phyloP scores from a whole-genome alignment of 1,139 yeast species.

The Eremothecium coryli region DNA sequence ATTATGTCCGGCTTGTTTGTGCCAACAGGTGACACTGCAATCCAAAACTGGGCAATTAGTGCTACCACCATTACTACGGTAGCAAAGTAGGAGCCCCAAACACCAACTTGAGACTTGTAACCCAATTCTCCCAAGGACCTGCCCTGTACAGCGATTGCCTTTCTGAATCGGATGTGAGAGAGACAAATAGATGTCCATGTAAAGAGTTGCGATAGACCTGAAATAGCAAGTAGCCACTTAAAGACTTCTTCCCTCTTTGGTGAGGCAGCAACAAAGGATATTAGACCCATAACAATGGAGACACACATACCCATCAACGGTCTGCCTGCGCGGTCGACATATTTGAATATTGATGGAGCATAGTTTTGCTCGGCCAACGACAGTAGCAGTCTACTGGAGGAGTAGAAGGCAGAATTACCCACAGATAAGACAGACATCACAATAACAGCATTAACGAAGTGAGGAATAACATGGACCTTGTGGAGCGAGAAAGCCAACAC shows the following conservation, averaged over 20 bases:
- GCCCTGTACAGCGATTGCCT: constrained; percentile 45
- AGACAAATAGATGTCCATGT: constrained; percentile 53
- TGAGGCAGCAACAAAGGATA: constrained; percentile 49
- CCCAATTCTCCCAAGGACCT: constrained; percentile 42
- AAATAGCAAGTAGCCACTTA: constrained; percentile 51
- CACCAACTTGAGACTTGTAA: constrained; percentile 43
- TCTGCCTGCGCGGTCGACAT: constrained; percentile 52
- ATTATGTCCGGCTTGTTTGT: constrained; percentile 34
- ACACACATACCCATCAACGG: constrained; percentile 45
- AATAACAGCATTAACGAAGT: constrained; percentile 43
- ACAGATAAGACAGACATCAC: constrained; percentile 42
- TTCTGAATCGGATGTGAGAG: constrained; percentile 50
- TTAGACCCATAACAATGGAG: constrained; percentile 42
- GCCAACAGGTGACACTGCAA: constrained; percentile 57
- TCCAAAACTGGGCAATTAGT: constrained; percentile 51
- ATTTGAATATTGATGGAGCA: constrained; percentile 47
- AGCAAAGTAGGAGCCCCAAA: constrained; percentile 42
- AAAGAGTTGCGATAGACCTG: constrained; percentile 51
- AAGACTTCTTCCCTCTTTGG: constrained; percentile 43
- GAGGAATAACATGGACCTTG: constrained; percentile 60
- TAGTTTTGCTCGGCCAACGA: constrained; percentile 50
- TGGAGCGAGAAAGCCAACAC: constrained; percentile 63
- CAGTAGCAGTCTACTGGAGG: constrained; percentile 48
- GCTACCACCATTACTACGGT: constrained; percentile 38
- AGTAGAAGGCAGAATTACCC: constrained; percentile 47